phyloP scores from a whole-genome alignment of 352 stramenopile genomes.

The Globisporangium paddicum region DNA sequence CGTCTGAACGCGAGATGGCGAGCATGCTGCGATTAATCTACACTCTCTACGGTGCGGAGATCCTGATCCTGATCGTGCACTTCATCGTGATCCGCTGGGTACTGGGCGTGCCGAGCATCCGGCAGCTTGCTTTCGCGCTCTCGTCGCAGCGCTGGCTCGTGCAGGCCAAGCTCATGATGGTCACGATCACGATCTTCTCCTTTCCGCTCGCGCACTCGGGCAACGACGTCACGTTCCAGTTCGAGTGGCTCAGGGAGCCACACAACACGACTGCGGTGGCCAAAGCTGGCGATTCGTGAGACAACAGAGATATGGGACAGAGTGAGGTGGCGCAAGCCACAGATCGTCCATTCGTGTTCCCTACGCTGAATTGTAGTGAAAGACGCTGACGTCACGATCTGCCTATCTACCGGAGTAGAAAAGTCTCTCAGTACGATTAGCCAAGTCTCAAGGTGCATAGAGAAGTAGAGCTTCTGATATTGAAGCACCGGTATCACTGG shows the following conservation, averaged over 20 bases:
- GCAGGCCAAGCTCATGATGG: background rate
- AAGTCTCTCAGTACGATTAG: too few species aligned
- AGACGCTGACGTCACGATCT: too few species aligned
- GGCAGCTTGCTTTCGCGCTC: slow-evolving; percentile 5
- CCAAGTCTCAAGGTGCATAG: too few species aligned
- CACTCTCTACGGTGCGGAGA: background rate
- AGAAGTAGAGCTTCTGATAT: too few species aligned
- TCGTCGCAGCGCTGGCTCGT: background rate
- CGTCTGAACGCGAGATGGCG: background rate
- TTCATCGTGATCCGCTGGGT: background rate
- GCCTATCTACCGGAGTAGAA: too few species aligned
- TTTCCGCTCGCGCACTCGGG: background rate
- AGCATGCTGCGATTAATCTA: background rate
- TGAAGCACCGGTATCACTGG: too few species aligned
- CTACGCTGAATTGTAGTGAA: too few species aligned
- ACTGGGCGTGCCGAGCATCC: slow-evolving; percentile 1
- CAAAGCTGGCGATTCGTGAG: background rate
- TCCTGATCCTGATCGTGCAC: background rate
- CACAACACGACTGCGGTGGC: background rate
- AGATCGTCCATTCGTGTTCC: too few species aligned
- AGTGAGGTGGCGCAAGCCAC: too few species aligned
- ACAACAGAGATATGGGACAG: too few species aligned
- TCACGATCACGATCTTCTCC: background rate
- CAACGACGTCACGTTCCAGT: slow-evolving; percentile 17
- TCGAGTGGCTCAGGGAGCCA: background rate